These are phyloP conservation scores for Penicillium sp. DNA, from an alignment of 2,329 filamentous ascomycete genomes.

Conservation along the genomic window DNA sequence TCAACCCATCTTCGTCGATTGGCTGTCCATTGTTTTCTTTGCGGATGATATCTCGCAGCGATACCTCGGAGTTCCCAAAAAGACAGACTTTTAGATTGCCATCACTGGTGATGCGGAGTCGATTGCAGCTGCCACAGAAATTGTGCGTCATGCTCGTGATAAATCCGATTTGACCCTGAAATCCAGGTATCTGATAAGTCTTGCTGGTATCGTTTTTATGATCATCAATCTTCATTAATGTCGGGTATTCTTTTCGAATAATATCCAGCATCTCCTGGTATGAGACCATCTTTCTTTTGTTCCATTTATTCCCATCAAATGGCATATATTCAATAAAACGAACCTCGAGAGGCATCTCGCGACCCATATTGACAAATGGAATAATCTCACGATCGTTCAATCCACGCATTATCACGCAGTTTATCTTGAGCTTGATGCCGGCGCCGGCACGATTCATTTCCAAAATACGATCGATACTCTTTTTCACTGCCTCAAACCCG, in stretches of 20 bases:
- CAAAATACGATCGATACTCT: conserved; percentile 82
- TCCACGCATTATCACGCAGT: conserved; percentile 95
- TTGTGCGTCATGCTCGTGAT: conserved; percentile 99
- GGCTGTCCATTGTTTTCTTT: conserved; percentile 76
- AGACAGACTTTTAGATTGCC: conserved; percentile 97
- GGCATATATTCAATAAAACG: conserved; percentile 99
- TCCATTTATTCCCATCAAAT: conserved; percentile 98
- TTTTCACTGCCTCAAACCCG: conserved; percentile 89
- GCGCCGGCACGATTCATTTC: conserved; percentile 85
- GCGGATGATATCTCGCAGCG: conserved; percentile 83
- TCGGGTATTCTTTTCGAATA: conserved; percentile 75
- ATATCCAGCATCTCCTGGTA: conserved; percentile 88
- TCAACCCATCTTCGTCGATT: conserved; percentile 77
- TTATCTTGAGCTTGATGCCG: conserved; percentile 90
- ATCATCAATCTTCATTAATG: conserved; percentile 69
- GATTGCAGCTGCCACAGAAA: conserved; percentile 95
- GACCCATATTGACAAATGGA: conserved; percentile 86
- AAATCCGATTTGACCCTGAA: conserved; percentile 86
- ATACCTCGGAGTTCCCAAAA: conserved; percentile 93
- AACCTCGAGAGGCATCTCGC: conserved; percentile 84
- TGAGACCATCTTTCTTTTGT: conserved; percentile 84
- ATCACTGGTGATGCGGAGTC: conserved; percentile 89
- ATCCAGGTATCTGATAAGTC: conserved; percentile 86
- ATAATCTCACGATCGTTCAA: conserved; percentile 89
- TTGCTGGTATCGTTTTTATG: conserved; percentile 96